These are phyloP conservation scores for Neofusicoccum cordaticola DNA, from an alignment of 2,329 filamentous ascomycete genomes.

Conservation along the genomic window DNA sequence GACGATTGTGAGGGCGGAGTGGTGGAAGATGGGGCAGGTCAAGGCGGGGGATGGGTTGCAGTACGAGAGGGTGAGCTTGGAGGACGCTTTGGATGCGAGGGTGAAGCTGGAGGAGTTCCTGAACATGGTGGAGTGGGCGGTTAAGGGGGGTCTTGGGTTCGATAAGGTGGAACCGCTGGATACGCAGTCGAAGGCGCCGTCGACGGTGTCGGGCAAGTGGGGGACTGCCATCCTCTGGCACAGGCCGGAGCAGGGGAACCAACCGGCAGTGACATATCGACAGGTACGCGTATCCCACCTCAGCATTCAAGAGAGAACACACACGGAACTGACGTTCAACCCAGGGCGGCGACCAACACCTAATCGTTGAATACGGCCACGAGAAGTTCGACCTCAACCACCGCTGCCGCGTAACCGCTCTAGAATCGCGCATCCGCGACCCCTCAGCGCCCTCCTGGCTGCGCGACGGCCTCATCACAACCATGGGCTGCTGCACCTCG, in stretches of 20 bases:
- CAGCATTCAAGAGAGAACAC: not conserved
- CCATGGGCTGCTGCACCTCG: constrained; percentile 50
- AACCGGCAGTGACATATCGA: constrained; percentile 27
- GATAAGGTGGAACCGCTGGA: constrained; percentile 1
- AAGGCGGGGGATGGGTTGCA: constrained; percentile 57
- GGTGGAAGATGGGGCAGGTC: constrained; percentile 62
- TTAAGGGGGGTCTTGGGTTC: constrained; percentile 23
- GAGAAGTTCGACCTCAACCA: constrained; percentile 58
- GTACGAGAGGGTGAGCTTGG: constrained; percentile 51
- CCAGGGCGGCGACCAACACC: constrained; percentile 43
- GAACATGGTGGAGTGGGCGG: constrained; percentile 39
- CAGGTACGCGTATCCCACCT: constrained; percentile 7
- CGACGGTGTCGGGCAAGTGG: constrained; percentile 2
- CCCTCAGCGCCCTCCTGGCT: constrained; percentile 37
- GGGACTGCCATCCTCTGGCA: constrained; percentile 30
- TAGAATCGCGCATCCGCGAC: constrained; percentile 40
- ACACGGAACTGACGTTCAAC: constrained; percentile 30
- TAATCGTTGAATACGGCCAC: constrained; percentile 58
- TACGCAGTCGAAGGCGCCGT: constrained; percentile 6
- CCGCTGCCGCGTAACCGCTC: constrained; percentile 53
- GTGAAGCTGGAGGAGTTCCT: constrained; percentile 47
- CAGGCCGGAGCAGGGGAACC: constrained; percentile 23
- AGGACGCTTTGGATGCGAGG: constrained; percentile 49
- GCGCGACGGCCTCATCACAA: constrained; percentile 47
- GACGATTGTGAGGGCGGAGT: constrained; percentile 56